Base-by-base conservation (phyloP, 805 yeast genomes). In the Hanseniaspora vineae region DNA sequence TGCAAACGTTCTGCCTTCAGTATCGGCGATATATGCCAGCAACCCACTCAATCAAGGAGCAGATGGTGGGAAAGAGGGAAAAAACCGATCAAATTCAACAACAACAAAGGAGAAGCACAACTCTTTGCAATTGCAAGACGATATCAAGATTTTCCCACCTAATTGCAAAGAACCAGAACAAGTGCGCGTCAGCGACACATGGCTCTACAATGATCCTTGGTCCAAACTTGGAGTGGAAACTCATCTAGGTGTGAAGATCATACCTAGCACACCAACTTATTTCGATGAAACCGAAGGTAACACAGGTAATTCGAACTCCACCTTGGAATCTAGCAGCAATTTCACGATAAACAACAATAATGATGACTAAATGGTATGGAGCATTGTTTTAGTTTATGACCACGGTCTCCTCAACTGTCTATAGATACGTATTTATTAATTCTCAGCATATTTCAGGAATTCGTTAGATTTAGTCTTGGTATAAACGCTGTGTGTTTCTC, bases 121-220 rank as follows among this genome's bases (percentile, higher is more conserved):
- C n/a, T 40, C 15, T 20, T 23, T 40, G 15, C 43, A 19, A 20
- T 14, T 15, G 6, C 31, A 12, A 20, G 43, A 44, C 17, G 23
- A 35, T 20, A 47, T 48, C 8, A 42, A 40, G 12, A 42, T 48
- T 13, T 29, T 48, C 10, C 50, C 50, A 6, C 31, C 46, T 2
- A 45, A 42, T 11, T 44, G 50, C 4, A 51, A 49, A 20, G 44
- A 45, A 2, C 51, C 60, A 5, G 57, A 60, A 15, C 55, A 58
- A 3, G 51, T 64, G 6, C 56, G 59, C 35, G 45, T 63, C 8
- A 51, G 54, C 13, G 65, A 62, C 33, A 50, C 59, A 4, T 63
- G 66, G 65, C 48, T 57, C 4, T 45, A 61, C 3, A 59, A 63
- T 44, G 64, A 62, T 48, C 68, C 68, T 8, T 64, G 68, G 68